These are phyloP conservation scores for Cupressus sempervirens DNA, from an alignment of 75 land plant genomes.

Conservation along the genomic window DNA sequence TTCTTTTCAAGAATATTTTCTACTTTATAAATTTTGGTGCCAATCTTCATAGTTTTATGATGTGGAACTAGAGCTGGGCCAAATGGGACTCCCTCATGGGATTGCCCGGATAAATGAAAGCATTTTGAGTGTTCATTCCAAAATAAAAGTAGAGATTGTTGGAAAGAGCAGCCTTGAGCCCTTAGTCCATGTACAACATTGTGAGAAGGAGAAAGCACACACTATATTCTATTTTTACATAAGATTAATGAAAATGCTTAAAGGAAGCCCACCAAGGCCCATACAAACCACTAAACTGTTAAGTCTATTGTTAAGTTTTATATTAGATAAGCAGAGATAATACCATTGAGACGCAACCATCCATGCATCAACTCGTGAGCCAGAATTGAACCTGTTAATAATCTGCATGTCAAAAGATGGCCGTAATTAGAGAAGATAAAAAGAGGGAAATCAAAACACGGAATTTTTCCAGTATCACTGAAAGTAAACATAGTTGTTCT, in stretches of 20 bases:
- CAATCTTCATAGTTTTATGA: no score
- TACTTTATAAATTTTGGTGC: no score
- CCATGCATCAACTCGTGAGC: slow-evolving; percentile 99
- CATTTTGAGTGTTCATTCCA: no score
- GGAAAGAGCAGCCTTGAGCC: no score
- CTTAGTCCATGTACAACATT: no score
- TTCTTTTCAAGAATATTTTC: no score
- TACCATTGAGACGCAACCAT: slow-evolving; percentile 90
- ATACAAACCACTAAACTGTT: no score
- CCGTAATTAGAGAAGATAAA: neutral
- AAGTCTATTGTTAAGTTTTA: no score
- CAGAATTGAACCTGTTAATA: slow-evolving; percentile 87
- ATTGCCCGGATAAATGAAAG: no score
- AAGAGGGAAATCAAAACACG: neutral
- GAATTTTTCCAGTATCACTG: neutral
- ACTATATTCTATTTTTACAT: neutral
- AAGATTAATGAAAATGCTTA: neutral
- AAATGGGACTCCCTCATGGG: no score
- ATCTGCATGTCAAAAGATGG: slow-evolving; percentile 34
- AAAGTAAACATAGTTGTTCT: neutral
- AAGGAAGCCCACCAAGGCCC: neutral
- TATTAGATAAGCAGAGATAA: neutral
- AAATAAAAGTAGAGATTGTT: no score
- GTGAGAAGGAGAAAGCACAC: neutral
- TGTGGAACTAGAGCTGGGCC: no score